Evolutionary conservation across 192 early-diverging fungal genomes (phyloP).

Genomic region (Gigaspora rosea): DNA sequence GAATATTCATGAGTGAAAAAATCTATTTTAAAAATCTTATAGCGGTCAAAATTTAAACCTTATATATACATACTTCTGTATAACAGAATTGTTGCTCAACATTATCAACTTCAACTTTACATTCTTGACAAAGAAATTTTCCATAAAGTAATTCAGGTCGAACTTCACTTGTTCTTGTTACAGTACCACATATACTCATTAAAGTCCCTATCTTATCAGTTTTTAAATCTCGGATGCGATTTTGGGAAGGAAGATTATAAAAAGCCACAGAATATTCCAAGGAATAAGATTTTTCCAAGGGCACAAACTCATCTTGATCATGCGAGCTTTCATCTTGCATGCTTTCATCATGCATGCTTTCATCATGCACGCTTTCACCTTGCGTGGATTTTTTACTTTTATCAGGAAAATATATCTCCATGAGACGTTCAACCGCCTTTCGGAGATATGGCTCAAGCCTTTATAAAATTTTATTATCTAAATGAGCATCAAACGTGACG

Average conservation of each 20-base stretch:
- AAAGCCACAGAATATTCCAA: constrained; percentile 79
- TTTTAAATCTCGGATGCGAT: constrained; percentile 81
- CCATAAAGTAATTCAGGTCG: constrained; percentile 92
- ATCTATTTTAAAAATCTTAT: neutral
- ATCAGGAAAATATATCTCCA: constrained; percentile 66
- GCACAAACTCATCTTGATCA: neutral
- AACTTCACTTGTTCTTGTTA: constrained; percentile 96
- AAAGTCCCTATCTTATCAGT: constrained; percentile 84
- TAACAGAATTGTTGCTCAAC: constrained; percentile 97
- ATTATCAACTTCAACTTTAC: constrained; percentile 72
- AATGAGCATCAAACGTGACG: neutral
- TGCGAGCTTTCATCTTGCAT: constrained; percentile 30
- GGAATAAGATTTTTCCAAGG: constrained; percentile 42
- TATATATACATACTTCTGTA: constrained; percentile 67
- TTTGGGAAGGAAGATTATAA: constrained; percentile 58
- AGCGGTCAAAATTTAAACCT: constrained; percentile 10
- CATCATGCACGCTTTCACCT: constrained; percentile 32
- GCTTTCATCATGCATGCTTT: neutral
- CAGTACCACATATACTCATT: constrained; percentile 83
- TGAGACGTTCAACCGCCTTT: constrained; percentile 79
- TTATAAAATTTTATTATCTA: neutral
- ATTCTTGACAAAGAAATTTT: constrained; percentile 88
- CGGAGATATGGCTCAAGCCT: constrained; percentile 83
- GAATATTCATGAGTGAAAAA: neutral
- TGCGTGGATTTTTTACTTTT: constrained; percentile 46